A percentile compares a stretch with the other conserved stretches of the same genome.
phyloP scores from a whole-genome alignment of 2,329 filamentous ascomycete genomes.

The Ceratocystis variospora region DNA sequence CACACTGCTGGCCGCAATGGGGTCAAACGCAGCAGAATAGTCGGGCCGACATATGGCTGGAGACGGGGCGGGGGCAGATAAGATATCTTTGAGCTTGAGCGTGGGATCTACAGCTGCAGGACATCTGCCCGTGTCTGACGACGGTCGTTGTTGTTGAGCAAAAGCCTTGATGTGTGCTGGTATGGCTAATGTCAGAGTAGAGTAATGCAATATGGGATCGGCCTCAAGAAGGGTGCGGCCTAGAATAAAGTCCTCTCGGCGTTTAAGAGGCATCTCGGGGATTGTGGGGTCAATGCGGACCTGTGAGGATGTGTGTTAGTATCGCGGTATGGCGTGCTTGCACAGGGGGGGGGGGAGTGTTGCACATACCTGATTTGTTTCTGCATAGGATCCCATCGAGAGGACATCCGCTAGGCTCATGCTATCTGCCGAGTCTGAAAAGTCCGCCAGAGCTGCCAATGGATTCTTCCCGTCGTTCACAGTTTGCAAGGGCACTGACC shows the following conservation, averaged over 20 bases:
- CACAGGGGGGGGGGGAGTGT: too few relatives aligned
- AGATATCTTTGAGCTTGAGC: slow-evolving; percentile 24
- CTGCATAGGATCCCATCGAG: slow-evolving; percentile 36
- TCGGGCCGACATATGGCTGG: slow-evolving; percentile 21
- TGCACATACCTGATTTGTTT: slow-evolving; percentile 26
- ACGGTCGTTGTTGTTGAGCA: background rate
- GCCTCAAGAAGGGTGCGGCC: slow-evolving; percentile 38
- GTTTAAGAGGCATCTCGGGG: slow-evolving; percentile 38
- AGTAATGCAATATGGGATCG: slow-evolving; percentile 26
- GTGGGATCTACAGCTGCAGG: slow-evolving; percentile 22
- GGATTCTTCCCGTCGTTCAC: slow-evolving; percentile 22
- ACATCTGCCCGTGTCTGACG: background rate
- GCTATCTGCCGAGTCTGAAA: slow-evolving; percentile 41
- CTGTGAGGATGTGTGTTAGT: slow-evolving; percentile 24
- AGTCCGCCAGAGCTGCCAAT: slow-evolving; percentile 32
- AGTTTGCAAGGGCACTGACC: background rate
- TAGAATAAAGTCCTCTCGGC: slow-evolving; percentile 37
- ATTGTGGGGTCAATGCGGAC: slow-evolving; percentile 48
- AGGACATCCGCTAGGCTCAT: slow-evolving; percentile 55
- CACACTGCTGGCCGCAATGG: slow-evolving; percentile 36
- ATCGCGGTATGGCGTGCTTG: background rate
- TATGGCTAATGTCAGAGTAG: background rate
- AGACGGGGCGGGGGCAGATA: slow-evolving; percentile 20
- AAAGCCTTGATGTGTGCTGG: slow-evolving; percentile 10
- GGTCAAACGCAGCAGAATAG: slow-evolving; percentile 40